Evolutionary conservation across 805 yeast species (phyloP), one percentile per base, ranked within the genome.

Genomic region (Candida pini): DNA sequence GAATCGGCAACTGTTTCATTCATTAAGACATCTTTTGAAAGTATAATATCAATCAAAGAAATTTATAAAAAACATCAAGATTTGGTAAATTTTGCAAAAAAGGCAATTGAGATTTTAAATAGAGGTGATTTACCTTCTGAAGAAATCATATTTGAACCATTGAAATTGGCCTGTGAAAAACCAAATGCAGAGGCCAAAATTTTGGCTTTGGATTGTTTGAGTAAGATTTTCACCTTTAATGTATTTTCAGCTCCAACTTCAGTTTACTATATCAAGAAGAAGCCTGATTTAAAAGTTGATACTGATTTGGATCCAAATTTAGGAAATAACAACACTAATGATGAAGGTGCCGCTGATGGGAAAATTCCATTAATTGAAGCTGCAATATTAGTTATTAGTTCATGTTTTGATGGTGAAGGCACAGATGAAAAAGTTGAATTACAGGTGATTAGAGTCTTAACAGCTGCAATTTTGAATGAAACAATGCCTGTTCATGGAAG

Each of bases 401-500:
- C 81, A 18, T 83, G 95, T 45, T 90, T 86, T 56, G 85, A 81
- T 41, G 95, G 95, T 26, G 98, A 92, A 58, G 87, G 88, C 2
- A 87, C 97, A 0, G 95, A 89, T 54, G 84, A 84, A 17, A 78
- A 73, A 38, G 76, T 94, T 22, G 98, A 94, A 63, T 63, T 92
- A 37, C 98, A 94, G 62, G 90, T 92, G 9, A 82, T 90, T 21
- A 78, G 95, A 51, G 97, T 97, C 0, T 66, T 94, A 33, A 81
- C 90, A 55, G 87, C 92, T 42, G 90, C 95, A 33, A 81, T 88
- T 12, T 68, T 90, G 22, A 83, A 86, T 43, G 89, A 82, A 40
- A 72, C 74, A 23, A 69, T 84, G 58, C 84, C 89, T 18, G 86
- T 88, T 15, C 98, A 92, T 53, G 97, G 97, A 2, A 84, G 88